phyloP scores from a whole-genome alignment of 225 moss, liverwort and hornwort species.

The Thuidium tamariscinum region DNA sequence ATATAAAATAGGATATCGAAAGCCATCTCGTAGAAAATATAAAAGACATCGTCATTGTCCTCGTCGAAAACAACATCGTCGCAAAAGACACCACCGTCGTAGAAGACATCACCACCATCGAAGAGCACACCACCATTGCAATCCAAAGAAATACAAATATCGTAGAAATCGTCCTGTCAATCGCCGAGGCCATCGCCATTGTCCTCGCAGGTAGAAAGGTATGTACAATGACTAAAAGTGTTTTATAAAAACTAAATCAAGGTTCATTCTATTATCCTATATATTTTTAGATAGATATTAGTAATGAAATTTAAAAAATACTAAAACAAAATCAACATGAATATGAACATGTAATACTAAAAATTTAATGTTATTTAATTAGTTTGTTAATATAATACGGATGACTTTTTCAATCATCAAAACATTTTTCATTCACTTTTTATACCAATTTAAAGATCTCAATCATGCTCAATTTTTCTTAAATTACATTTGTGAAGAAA shows the following conservation, averaged over 20 bases:
- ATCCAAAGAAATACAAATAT: neutral
- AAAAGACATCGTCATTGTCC: neutral
- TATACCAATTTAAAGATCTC: neutral
- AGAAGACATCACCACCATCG: neutral
- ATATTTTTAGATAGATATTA: neutral
- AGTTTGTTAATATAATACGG: too few species aligned
- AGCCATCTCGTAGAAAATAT: neutral
- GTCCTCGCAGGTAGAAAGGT: conserved; percentile 14
- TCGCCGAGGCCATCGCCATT: neutral
- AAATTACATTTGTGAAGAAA: neutral
- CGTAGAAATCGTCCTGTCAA: neutral
- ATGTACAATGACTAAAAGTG: neutral
- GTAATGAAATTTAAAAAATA: rapidly evolving
- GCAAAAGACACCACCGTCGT: neutral
- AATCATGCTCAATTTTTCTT: rapidly evolving
- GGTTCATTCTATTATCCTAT: neutral
- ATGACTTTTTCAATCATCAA: neutral
- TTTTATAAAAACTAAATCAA: neutral
- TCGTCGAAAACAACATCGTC: neutral
- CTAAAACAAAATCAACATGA: neutral
- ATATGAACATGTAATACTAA: neutral
- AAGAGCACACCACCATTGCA: neutral
- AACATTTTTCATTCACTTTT: neutral
- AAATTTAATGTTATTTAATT: neutral
- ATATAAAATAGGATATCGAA: neutral